These are phyloP conservation scores for Tolypocladium album DNA, from an alignment of 2,329 filamentous ascomycete species.

Conservation along the genomic window DNA sequence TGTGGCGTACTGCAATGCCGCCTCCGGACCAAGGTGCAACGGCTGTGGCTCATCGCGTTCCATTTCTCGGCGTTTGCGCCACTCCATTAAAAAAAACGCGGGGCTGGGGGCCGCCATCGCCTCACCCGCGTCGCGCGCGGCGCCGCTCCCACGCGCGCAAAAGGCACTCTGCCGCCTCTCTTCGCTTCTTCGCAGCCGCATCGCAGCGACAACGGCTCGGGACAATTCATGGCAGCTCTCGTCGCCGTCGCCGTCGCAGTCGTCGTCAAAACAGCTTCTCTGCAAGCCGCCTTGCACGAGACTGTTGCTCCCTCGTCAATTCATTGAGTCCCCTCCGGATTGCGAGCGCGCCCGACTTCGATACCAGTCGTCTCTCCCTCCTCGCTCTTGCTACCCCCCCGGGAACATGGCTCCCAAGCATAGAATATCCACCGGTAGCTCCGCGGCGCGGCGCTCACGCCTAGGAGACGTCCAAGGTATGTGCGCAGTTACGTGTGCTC, in stretches of 20 bases:
- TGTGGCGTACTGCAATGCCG: too few relatives aligned
- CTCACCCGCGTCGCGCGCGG: background rate
- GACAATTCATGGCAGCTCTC: background rate
- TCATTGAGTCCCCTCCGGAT: background rate
- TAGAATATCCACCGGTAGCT: slow-evolving; percentile 7
- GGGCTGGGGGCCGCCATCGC: background rate
- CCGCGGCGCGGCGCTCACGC: slow-evolving; percentile 10
- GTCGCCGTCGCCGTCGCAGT: background rate
- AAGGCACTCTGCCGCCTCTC: background rate
- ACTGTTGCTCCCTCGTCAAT: background rate
- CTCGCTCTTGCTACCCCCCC: background rate
- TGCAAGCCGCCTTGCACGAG: background rate
- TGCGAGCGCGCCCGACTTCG: too few relatives aligned
- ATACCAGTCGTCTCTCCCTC: background rate
- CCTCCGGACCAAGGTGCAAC: background rate
- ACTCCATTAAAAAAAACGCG: background rate
- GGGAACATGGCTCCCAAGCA: slow-evolving; percentile 11
- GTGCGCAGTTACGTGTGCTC: background rate
- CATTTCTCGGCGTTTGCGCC: background rate
- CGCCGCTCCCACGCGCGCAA: background rate
- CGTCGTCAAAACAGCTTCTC: background rate
- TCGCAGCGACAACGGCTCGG: background rate
- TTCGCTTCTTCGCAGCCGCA: background rate
- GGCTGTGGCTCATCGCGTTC: background rate
- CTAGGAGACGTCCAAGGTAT: slow-evolving; percentile 32